Evolutionary conservation across 2,329 filamentous ascomycete genomes (phyloP).

Genomic region (Cladosporium sp.): DNA sequence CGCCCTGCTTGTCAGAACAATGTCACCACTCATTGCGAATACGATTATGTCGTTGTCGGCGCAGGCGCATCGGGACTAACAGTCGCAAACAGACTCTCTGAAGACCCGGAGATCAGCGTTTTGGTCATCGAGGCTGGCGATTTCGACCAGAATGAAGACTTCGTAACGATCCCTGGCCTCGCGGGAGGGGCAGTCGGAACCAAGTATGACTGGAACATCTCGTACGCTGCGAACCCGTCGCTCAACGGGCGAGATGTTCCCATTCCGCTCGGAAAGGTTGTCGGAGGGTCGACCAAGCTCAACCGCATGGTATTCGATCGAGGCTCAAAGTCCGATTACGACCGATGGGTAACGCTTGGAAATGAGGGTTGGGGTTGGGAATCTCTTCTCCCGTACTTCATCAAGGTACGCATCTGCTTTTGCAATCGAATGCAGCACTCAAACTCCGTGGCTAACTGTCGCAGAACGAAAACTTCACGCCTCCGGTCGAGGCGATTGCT

Average conservation of each 20-base stretch:
- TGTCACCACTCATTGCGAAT: conserved; percentile 7
- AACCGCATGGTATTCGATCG: conserved; percentile 27
- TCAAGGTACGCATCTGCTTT: conserved; percentile 21
- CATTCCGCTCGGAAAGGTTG: conserved; percentile 45
- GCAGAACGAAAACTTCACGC: conserved; percentile 16
- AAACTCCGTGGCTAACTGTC: not conserved
- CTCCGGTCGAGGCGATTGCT: not conserved
- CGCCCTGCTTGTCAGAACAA: not conserved
- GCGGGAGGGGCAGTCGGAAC: conserved; percentile 12
- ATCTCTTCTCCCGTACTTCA: conserved; percentile 30
- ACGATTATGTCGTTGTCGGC: conserved; percentile 26
- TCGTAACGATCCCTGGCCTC: not conserved
- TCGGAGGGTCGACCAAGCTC: conserved; percentile 44
- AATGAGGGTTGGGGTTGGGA: conserved; percentile 38
- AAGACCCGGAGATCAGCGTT: conserved; percentile 21
- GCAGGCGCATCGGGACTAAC: conserved; percentile 26
- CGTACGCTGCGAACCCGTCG: conserved; percentile 21
- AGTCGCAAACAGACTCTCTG: conserved; percentile 22
- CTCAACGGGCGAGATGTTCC: conserved; percentile 38
- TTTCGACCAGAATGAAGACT: conserved; percentile 24
- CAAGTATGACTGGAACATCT: conserved; percentile 25
- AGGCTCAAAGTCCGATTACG: conserved; percentile 29
- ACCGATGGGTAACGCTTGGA: conserved; percentile 31
- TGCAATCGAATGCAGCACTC: not conserved
- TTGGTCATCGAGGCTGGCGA: conserved; percentile 29